A percentile compares a stretch with the other conserved stretches of the same genome.
phyloP scores from a whole-genome alignment of 2,329 filamentous ascomycete genomes.

The Aspergillus viridinutans region DNA sequence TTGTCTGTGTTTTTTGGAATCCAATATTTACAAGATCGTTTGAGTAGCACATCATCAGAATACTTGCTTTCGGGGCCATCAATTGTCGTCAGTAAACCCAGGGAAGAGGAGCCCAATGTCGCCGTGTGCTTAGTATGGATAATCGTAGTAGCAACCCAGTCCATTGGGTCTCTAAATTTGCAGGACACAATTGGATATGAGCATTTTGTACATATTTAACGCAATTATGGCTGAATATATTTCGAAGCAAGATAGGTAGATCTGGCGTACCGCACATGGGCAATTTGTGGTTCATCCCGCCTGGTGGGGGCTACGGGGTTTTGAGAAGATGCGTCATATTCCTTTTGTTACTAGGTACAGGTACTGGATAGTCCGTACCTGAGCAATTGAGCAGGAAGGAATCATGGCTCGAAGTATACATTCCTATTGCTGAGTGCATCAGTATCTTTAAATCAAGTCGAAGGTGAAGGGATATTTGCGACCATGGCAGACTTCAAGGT shows the following conservation, averaged over 20 bases:
- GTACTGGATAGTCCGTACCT: too few relatives aligned
- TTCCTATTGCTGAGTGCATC: neutral
- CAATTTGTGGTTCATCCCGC: neutral
- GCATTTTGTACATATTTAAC: neutral
- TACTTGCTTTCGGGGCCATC: neutral
- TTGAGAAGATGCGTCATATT: neutral
- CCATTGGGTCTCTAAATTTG: too few relatives aligned
- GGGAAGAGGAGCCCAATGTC: too few relatives aligned
- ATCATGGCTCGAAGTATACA: neutral
- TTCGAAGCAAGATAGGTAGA: neutral
- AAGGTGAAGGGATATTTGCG: neutral
- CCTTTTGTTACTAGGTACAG: neutral
- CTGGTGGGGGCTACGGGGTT: neutral
- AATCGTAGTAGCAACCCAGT: too few relatives aligned
- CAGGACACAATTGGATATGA: too few relatives aligned
- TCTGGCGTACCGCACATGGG: neutral
- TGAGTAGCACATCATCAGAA: neutral
- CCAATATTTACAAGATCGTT: neutral
- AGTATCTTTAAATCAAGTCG: neutral
- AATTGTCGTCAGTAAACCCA: neutral
- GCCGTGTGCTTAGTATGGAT: neutral
- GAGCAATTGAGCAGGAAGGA: neutral
- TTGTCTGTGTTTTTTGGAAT: neutral
- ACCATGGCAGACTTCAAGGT: neutral
- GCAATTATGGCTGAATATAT: neutral